Evolutionary conservation across 2,329 filamentous ascomycete genomes (phyloP).

Genomic region (Hypoxylon sp.): DNA sequence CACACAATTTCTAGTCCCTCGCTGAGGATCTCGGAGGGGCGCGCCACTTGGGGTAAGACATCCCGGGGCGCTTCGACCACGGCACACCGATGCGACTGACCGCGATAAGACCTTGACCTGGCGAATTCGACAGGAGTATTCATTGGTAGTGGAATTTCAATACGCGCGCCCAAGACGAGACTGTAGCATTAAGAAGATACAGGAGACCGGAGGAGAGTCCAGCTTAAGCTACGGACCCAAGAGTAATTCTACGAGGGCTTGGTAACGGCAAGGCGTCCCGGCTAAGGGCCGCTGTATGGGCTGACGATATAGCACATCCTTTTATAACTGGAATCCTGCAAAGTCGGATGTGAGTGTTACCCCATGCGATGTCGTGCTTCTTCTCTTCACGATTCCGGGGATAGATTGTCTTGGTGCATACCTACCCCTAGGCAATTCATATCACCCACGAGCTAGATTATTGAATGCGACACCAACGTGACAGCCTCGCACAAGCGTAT

Average conservation of each 20-base stretch:
- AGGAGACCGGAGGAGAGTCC: background rate
- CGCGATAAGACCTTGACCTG: constrained; percentile 38
- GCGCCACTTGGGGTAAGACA: constrained; percentile 32
- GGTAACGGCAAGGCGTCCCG: constrained; percentile 34
- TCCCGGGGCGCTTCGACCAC: constrained; percentile 8
- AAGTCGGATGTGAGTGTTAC: constrained; percentile 33
- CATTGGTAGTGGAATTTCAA: constrained; percentile 23
- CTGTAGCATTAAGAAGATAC: constrained; percentile 14
- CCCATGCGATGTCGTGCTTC: constrained; percentile 38
- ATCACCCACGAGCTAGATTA: constrained; percentile 16
- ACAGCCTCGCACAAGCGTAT: constrained; percentile 14
- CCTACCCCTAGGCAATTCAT: constrained; percentile 9
- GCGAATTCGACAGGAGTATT: constrained; percentile 25
- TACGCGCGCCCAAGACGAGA: constrained; percentile 13
- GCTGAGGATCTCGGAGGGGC: constrained; percentile 14
- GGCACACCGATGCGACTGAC: constrained; percentile 16
- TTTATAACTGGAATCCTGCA: constrained; percentile 15
- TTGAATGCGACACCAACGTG: constrained; percentile 2
- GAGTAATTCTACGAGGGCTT: constrained; percentile 16
- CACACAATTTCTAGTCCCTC: constrained; percentile 28
- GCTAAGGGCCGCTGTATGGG: constrained; percentile 2
- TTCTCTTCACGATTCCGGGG: constrained; percentile 9
- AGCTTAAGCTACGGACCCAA: background rate
- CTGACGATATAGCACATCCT: constrained; percentile 4
- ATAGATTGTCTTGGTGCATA: constrained; percentile 6